A percentile compares a stretch with the other conserved stretches of the same genome.
phyloP scores from a whole-genome alignment of 805 yeast genomes.

The Candida nemodendra region DNA sequence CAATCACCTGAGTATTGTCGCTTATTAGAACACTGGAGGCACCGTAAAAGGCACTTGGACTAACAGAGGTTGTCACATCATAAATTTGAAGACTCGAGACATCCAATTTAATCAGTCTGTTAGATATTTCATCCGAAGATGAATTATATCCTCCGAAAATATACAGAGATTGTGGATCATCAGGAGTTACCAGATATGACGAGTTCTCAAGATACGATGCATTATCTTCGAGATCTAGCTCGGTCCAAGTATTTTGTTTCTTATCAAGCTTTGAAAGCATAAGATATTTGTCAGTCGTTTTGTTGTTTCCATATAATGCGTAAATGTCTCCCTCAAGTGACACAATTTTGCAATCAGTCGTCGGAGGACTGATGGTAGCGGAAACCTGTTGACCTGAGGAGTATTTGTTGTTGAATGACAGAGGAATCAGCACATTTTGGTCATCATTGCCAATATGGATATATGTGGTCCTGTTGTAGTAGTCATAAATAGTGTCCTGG shows the following conservation, averaged over 20 bases:
- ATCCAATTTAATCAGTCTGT: conserved; percentile 46
- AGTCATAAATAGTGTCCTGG: conserved; percentile 32
- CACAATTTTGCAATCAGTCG: conserved; percentile 21
- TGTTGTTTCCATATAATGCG: conserved; percentile 23
- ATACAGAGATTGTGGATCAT: conserved; percentile 41
- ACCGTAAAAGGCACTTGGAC: conserved; percentile 57
- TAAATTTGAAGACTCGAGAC: conserved; percentile 33
- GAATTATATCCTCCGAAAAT: conserved; percentile 52
- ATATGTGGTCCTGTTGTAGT: conserved; percentile 30
- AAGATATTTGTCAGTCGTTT: conserved; percentile 1
- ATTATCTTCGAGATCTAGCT: conserved; percentile 12
- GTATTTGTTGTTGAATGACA: conserved; percentile 28
- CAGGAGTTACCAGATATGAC: conserved; percentile 41
- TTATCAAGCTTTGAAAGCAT: conserved; percentile 17
- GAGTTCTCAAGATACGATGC: conserved; percentile 31
- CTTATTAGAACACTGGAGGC: conserved; percentile 44
- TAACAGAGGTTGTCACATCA: conserved; percentile 46
- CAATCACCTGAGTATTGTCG: conserved; percentile 47
- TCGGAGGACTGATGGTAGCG: conserved; percentile 21
- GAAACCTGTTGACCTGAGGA: conserved; percentile 19
- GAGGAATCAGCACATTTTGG: conserved; percentile 20
- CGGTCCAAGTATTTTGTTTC: conserved; percentile 23
- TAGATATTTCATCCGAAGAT: conserved; percentile 30
- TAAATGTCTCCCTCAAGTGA: conserved; percentile 18
- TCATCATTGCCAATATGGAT: conserved; percentile 20